Conservation (phyloP, 1,284 basidiomycete species). For the Sparassis latifolia region DNA sequence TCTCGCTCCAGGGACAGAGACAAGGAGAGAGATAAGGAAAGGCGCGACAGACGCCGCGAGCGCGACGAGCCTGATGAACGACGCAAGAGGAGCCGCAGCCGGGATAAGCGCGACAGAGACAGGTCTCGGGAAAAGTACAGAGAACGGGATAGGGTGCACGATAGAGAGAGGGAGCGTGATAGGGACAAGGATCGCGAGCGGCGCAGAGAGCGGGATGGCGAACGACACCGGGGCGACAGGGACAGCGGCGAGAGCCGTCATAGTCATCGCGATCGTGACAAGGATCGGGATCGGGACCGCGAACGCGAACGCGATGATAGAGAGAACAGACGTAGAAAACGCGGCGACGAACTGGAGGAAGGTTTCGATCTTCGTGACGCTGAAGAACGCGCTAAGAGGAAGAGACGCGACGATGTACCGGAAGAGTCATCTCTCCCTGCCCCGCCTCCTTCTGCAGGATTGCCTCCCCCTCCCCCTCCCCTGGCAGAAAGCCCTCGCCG, state of each 20-base stretch:
- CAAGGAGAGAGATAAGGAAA: slow-evolving; percentile 27
- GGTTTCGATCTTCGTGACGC: slow-evolving; percentile 34
- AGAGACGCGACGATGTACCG: slow-evolving; percentile 43
- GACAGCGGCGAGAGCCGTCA: slow-evolving; percentile 36
- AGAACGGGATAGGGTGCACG: slow-evolving; percentile 36
- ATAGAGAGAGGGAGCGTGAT: slow-evolving; percentile 39
- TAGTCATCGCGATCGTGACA: slow-evolving; percentile 40
- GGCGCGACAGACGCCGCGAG: slow-evolving; percentile 26
- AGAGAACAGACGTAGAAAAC: slow-evolving; percentile 50
- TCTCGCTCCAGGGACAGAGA: slow-evolving; percentile 49
- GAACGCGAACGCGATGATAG: slow-evolving; percentile 50
- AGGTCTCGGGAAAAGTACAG: slow-evolving; percentile 41
- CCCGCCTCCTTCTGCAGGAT: slow-evolving; percentile 36
- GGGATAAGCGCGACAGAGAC: slow-evolving; percentile 42
- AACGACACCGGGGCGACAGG: slow-evolving; percentile 28
- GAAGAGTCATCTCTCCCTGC: slow-evolving; percentile 26
- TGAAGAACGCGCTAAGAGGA: slow-evolving; percentile 52
- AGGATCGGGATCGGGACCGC: slow-evolving; percentile 33
- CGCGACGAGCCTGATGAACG: slow-evolving; percentile 25
- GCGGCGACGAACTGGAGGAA: slow-evolving; percentile 51
- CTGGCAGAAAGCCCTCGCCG: slow-evolving; percentile 49
- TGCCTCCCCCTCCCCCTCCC: slow-evolving; percentile 34
- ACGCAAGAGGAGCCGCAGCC: slow-evolving; percentile 32
- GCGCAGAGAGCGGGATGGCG: slow-evolving; percentile 29
- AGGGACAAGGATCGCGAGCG: slow-evolving; percentile 36